These are phyloP conservation scores for Penicillium bovifimosum DNA, from an alignment of 495 filamentous ascomycete genomes.

Conservation along the genomic window DNA sequence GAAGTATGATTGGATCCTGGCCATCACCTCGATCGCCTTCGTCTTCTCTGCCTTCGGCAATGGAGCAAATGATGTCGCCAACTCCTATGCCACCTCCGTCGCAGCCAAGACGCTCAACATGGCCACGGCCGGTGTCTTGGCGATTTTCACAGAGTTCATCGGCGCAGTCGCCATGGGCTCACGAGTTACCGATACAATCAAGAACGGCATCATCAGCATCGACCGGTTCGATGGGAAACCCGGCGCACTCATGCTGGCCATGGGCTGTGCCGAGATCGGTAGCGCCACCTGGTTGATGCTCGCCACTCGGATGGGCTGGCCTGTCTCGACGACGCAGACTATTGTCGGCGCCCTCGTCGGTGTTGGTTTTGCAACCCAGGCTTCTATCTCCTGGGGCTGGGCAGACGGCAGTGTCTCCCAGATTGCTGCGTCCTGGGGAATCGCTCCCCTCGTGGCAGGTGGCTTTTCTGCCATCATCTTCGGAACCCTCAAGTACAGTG, in stretches of 20 bases:
- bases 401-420: conserved; percentile 46
- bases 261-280: conserved; percentile 55
- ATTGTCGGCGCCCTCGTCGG: conserved; percentile 58
- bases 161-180: conserved; percentile 60
- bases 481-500: conserved; percentile 55
- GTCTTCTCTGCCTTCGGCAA: conserved; percentile 41
- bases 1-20: conserved; percentile 48
- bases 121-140: conserved; percentile 34
- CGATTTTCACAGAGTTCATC: conserved; percentile 43
- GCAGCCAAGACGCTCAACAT: conserved; percentile 34
- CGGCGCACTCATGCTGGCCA: conserved; percentile 54
- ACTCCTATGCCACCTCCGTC: conserved; percentile 40
- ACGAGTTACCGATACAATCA: conserved; percentile 62
- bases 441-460: conserved; percentile 56
- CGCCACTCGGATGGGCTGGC: conserved; percentile 51
- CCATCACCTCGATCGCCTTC: conserved; percentile 41
- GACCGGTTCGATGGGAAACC: conserved; percentile 47
- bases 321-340: conserved; percentile 62
- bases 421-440: conserved; percentile 56
- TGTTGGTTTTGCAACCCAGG: conserved; percentile 55
- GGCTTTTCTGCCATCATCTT: conserved; percentile 59
- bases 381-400: conserved; percentile 55
- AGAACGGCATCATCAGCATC: conserved; percentile 56
- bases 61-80: conserved; percentile 45
- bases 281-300: conserved; percentile 56